These are phyloP conservation scores for Cardamine resedifolia DNA, from an alignment of 345 rosid genomes.

Conservation along the genomic window DNA sequence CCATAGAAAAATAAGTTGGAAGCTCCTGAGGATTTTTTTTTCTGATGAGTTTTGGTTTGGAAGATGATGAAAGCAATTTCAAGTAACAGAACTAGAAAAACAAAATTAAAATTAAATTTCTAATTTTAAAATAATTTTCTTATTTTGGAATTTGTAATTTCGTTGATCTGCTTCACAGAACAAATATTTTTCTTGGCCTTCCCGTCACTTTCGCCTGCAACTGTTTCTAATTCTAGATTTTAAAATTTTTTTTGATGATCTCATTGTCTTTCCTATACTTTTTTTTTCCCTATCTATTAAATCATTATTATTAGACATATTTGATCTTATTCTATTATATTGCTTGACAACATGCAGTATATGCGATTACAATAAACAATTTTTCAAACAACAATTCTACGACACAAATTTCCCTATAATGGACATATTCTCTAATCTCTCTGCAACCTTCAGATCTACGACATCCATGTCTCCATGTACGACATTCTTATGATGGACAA, in stretches of 20 bases:
- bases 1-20: slow-evolving; percentile 25
- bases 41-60: slow-evolving; percentile 10
- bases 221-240: neutral
- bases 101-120: neutral
- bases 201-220: slow-evolving; percentile 7
- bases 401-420: too few relatives aligned
- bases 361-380: too few relatives aligned
- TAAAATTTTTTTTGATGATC: too few relatives aligned
- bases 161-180: slow-evolving; percentile 3
- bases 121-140: slow-evolving; percentile 17
- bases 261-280: neutral
- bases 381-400: too few relatives aligned
- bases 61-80: slow-evolving; percentile 21
- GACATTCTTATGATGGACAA: too few relatives aligned
- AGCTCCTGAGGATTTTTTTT: slow-evolving; percentile 5
- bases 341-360: too few relatives aligned
- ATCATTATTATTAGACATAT: too few relatives aligned
- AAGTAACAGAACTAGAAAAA: neutral
- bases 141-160: slow-evolving; percentile 25
- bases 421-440: too few relatives aligned
- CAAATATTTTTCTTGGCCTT: slow-evolving; percentile 14
- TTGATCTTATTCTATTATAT: too few relatives aligned
- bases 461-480: too few relatives aligned
- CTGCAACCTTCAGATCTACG: too few relatives aligned
- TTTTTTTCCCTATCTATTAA: too few relatives aligned